These are phyloP conservation scores for Gracilaria vermiculophylla DNA, from an alignment of 23 red algal species.

Conservation along the genomic window DNA sequence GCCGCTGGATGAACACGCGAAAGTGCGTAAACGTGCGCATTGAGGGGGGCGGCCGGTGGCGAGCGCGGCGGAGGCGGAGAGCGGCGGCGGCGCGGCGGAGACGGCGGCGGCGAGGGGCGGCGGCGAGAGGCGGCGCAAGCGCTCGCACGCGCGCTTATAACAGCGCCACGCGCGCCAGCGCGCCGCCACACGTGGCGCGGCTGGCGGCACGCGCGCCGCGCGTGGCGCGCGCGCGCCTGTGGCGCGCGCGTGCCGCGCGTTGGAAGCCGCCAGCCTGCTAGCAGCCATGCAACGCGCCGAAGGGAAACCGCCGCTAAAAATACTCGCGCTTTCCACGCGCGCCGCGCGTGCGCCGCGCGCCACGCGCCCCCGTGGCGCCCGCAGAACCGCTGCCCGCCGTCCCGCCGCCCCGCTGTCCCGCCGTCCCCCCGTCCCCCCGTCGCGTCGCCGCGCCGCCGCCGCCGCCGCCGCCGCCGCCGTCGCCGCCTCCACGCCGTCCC, in stretches of 20 bases:
- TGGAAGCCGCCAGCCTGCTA: neutral
- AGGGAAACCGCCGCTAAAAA: neutral
- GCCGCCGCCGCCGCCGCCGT: neutral
- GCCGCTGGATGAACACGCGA: conserved; percentile 21
- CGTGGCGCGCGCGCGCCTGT: too few relatives aligned
- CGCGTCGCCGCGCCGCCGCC: neutral
- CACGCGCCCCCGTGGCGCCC: too few relatives aligned
- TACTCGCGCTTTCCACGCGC: too few relatives aligned
- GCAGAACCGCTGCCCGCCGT: neutral
- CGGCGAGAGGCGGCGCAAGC: neutral
- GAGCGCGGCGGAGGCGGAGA: too few relatives aligned
- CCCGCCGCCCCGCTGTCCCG: neutral
- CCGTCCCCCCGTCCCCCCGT: neutral
- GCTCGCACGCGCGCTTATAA: too few relatives aligned
- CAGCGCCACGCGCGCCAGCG: neutral
- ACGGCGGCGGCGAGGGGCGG: neutral
- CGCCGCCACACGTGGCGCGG: neutral
- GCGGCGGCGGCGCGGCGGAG: neutral
- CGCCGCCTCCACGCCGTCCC: neutral
- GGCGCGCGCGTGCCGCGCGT: too few relatives aligned
- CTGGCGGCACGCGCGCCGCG: too few relatives aligned
- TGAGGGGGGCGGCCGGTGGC: neutral
- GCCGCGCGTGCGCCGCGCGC: too few relatives aligned
- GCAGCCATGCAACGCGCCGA: neutral
- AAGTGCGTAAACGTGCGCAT: conserved; percentile 15